Evolutionary conservation across 2,329 filamentous ascomycete genomes (phyloP), one percentile per base, ranked within the genome.

Genomic region (Gyromitra esculenta): DNA sequence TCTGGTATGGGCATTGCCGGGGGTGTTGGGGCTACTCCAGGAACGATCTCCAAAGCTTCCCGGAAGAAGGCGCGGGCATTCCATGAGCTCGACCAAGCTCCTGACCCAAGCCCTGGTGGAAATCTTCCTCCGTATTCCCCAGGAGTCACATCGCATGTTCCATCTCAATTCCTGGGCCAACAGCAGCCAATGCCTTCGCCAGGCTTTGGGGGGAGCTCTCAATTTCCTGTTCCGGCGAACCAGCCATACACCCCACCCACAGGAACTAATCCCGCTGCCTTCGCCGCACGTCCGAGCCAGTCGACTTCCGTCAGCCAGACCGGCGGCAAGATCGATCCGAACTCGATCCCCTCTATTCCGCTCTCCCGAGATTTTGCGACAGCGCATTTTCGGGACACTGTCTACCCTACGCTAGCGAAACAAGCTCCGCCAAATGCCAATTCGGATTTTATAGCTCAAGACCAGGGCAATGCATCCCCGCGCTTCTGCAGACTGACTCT

Each of bases 391-490:
- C 88, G 96, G 80, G 90, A 88, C 80, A 92, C 97, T 83, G 87
- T 97, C 66, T 98, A 97, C 83, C 94, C 95, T 18, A 99, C 96
- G 2, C 97, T 98, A 85, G 95, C 98, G 84, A 92, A 92, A 75
- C 94, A 97, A 82, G 87, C 97, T 1, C 94, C 96, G 9, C 96
- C 96, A 60, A 94, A 96, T 1, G 92, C 94, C 13, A 89, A 92
- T 4, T 88, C 96, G 25, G 94, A 96, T 1, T 98, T 96, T 82
- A 91, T 97, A 48, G 92, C 94, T n/a, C 92, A 91, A 81, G 96
- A 99, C 81, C 96, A 99, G 84, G 96, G 96, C 81, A 99, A 97
- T 83, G 91, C 96, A 4, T 97, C 96, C 13, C 96, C 96, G 43
- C 97, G 97, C 84, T 96, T 93, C 83, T 92, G 94, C 63, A 91